Conservation (phyloP, 2,329 filamentous ascomycete species). For the Fusarium sp. region DNA sequence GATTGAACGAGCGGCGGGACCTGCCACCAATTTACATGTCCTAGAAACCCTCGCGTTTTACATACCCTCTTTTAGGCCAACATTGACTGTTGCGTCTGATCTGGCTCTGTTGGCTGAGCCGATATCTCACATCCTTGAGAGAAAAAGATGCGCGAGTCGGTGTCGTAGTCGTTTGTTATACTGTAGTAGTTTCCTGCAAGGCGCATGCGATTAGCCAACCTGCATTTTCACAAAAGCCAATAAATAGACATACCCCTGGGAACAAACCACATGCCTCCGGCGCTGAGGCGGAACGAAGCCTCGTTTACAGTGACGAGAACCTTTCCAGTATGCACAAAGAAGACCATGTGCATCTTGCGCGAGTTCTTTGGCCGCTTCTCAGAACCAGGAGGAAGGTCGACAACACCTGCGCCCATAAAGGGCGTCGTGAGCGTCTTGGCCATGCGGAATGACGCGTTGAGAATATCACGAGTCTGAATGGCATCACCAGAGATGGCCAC, state of each 20-base stretch:
- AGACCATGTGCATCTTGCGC: slow-evolving; percentile 95
- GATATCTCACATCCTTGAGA: slow-evolving; percentile 79
- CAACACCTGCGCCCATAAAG: slow-evolving; percentile 89
- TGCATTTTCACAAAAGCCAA: slow-evolving; percentile 1
- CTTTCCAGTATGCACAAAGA: slow-evolving; percentile 86
- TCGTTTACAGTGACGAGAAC: slow-evolving; percentile 82
- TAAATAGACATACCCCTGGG: slow-evolving; percentile 77
- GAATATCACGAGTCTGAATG: slow-evolving; percentile 66
- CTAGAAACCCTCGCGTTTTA: not conserved
- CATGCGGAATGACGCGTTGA: slow-evolving; percentile 80
- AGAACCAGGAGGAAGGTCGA: slow-evolving; percentile 84
- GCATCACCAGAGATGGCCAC: slow-evolving; percentile 65
- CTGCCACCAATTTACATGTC: slow-evolving; percentile 1
- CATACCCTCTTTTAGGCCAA: slow-evolving; percentile 20
- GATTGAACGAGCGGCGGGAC: not conserved
- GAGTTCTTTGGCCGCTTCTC: slow-evolving; percentile 92
- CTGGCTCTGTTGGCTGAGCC: slow-evolving; percentile 36
- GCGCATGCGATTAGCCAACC: slow-evolving; percentile 8
- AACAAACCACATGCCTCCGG: slow-evolving; percentile 92
- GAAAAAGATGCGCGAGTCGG: slow-evolving; percentile 85
- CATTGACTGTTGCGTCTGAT: slow-evolving; percentile 37
- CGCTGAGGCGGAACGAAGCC: slow-evolving; percentile 81
- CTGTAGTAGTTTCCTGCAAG: slow-evolving; percentile 89
- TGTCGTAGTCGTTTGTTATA: slow-evolving; percentile 81
- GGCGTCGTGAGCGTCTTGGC: slow-evolving; percentile 85